A percentile compares a stretch with the other conserved stretches of the same genome.
Evolutionary conservation across 306 rosid species (phyloP).

Genomic region (Cucurbita argyrosperma): DNA sequence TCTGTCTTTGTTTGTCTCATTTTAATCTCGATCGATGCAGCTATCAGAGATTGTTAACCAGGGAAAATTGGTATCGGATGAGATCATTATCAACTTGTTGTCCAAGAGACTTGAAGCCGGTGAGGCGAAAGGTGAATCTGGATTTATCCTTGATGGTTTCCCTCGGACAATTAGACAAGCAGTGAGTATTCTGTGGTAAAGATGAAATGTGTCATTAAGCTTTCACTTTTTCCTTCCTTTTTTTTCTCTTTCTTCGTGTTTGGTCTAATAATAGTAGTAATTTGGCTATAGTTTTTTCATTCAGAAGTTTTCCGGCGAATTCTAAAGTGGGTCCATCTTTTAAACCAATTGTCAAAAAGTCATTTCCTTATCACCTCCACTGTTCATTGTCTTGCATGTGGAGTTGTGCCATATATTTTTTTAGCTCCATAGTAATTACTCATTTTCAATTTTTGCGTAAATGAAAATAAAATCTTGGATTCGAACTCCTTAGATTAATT

Average conservation of each 20-base stretch:
- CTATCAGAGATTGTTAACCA: conserved; percentile 77
- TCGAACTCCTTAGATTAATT: not conserved
- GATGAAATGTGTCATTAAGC: not conserved
- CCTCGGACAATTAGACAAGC: conserved; percentile 90
- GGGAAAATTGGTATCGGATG: conserved; percentile 89
- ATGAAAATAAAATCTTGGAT: not conserved
- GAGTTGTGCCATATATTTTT: not conserved
- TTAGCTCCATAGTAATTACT: not conserved
- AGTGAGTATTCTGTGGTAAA: conserved; percentile 29
- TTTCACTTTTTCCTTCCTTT: not conserved
- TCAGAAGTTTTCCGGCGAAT: not conserved
- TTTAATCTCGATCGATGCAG: conserved; percentile 27
- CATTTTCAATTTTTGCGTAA: not conserved
- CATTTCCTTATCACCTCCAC: not conserved
- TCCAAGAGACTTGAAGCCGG: conserved; percentile 71
- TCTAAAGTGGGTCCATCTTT: not conserved
- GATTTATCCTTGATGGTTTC: conserved; percentile 97
- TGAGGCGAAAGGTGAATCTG: conserved; percentile 58
- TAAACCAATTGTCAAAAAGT: not conserved
- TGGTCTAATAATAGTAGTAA: not conserved
- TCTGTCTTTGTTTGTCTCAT: not conserved
- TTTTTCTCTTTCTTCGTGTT: not conserved
- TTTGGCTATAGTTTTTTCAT: not conserved
- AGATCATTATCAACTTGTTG: conserved; percentile 62
- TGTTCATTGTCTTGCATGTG: not conserved